phyloP scores from a whole-genome alignment of 768 basidiomycete genomes.

The Imleria badia region DNA sequence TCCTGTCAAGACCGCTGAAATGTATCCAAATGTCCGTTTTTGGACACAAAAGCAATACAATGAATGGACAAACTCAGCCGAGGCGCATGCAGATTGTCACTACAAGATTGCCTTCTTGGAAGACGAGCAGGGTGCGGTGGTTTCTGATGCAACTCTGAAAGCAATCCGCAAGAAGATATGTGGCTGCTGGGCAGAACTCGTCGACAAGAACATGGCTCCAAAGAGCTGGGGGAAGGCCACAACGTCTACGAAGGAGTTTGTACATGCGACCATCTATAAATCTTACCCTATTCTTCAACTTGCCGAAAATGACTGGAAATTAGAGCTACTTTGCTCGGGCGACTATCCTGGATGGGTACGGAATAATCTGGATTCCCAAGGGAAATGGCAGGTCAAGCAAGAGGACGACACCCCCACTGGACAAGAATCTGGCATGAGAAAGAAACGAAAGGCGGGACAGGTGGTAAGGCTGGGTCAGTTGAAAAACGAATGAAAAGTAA shows the following conservation, averaged over 20 bases:
- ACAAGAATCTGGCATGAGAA: too few species aligned
- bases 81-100: not conserved
- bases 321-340: too few species aligned
- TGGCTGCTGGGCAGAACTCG: constrained; percentile 1
- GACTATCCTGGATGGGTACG: too few species aligned
- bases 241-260: not conserved
- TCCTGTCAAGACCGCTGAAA: too few species aligned
- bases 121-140: not conserved
- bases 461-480: too few species aligned
- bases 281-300: not conserved
- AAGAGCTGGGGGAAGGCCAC: constrained; percentile 7
- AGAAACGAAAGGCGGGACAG: too few species aligned
- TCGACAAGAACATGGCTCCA: not conserved
- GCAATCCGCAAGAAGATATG: not conserved
- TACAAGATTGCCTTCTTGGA: not conserved
- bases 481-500: too few species aligned
- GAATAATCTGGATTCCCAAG: too few species aligned
- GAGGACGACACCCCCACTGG: too few species aligned
- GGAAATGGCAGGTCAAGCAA: too few species aligned
- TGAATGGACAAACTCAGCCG: not conserved
- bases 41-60: not conserved
- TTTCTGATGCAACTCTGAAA: not conserved
- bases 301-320: too few species aligned
- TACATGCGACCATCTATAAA: not conserved
- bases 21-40: not conserved